Conservation (phyloP, 257 asterid genomes). For the Cruciata laevipes region DNA sequence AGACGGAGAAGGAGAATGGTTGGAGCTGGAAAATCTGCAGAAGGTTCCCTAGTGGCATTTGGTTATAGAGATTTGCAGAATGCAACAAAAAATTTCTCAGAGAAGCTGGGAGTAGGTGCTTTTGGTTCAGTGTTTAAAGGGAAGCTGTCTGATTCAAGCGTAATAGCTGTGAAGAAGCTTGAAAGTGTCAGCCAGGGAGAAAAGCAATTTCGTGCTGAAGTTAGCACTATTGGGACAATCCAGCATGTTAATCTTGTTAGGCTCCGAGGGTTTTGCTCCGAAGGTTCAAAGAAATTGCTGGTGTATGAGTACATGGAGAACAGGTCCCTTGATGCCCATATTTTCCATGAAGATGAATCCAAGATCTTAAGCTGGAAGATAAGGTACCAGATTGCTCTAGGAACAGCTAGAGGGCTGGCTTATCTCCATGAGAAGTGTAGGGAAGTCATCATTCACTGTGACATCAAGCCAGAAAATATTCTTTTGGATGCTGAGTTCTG, state of each 20-base stretch:
- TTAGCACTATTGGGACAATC: conserved; percentile 52
- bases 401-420: conserved; percentile 49
- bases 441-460: conserved; percentile 47
- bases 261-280: conserved; percentile 48
- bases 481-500: conserved; percentile 23
- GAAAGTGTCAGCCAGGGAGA: conserved; percentile 49
- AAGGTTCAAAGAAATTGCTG: conserved; percentile 32
- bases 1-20: conserved; percentile 16
- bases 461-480: conserved; percentile 48
- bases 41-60: conserved; percentile 36
- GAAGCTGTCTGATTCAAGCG: conserved; percentile 36
- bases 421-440: conserved; percentile 58
- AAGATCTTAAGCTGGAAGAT: conserved; percentile 32
- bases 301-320: conserved; percentile 45
- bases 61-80: conserved; percentile 27
- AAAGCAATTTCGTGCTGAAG: conserved; percentile 51
- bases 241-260: conserved; percentile 49
- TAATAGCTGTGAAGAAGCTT: conserved; percentile 46
- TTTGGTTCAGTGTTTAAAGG: conserved; percentile 53
- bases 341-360: conserved; percentile 30
- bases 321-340: conserved; percentile 37
- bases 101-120: conserved; percentile 46
- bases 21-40: conserved; percentile 18
- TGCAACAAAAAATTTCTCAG: conserved; percentile 22
- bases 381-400: conserved; percentile 16